Evolutionary conservation across 2,329 filamentous ascomycete genomes (phyloP).

Genomic region (Fusarium sp.): DNA sequence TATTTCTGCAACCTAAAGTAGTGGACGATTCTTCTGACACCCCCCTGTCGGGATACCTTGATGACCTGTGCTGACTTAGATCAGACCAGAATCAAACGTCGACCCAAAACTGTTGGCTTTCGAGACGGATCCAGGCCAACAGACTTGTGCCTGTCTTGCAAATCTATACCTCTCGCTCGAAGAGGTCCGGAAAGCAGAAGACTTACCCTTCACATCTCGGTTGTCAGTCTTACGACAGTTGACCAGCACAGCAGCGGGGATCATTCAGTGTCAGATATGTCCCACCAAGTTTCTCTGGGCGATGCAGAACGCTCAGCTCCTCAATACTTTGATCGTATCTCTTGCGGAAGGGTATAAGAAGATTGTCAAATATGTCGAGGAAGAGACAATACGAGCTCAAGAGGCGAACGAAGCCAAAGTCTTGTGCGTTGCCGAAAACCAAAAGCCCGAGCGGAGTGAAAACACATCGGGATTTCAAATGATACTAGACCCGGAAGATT

Average conservation of each 20-base stretch:
- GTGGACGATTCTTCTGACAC: no score
- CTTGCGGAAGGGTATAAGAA: constrained; percentile 43
- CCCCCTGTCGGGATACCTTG: neutral
- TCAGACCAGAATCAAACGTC: constrained; percentile 35
- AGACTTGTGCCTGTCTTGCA: constrained; percentile 41
- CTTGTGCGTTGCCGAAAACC: constrained; percentile 25
- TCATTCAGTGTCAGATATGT: constrained; percentile 40
- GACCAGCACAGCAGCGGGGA: constrained; percentile 18
- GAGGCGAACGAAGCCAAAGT: constrained; percentile 30
- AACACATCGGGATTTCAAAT: constrained; percentile 10
- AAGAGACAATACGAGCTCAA: constrained; percentile 33
- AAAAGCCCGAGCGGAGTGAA: neutral
- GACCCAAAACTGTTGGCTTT: constrained; percentile 19
- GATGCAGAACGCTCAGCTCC: constrained; percentile 44
- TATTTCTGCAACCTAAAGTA: no score
- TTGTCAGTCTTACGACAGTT: constrained; percentile 33
- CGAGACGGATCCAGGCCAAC: constrained; percentile 17
- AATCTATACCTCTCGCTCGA: constrained; percentile 42
- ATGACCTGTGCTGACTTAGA: constrained; percentile 13
- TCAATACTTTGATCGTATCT: constrained; percentile 42
- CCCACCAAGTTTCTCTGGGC: constrained; percentile 44
- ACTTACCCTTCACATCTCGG: constrained; percentile 31
- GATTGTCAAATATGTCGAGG: constrained; percentile 35
- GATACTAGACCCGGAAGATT: constrained; percentile 32
- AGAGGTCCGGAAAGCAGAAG: constrained; percentile 39